Conservation (phyloP, 2,329 filamentous ascomycete species). For the Colletotrichum tamarilloi region DNA sequence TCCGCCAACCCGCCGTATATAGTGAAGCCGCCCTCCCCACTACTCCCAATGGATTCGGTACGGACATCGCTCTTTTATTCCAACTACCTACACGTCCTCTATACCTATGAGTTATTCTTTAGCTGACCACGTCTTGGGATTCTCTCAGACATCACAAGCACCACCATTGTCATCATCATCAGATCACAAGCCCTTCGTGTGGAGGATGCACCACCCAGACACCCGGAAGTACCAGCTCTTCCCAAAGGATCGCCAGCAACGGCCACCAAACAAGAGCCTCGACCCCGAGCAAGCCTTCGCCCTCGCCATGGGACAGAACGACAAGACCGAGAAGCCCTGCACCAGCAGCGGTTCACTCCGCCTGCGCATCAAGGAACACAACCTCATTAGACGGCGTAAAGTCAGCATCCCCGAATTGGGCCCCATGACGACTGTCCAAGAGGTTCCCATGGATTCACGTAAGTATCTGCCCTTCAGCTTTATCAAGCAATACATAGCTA, state of each 20-base stretch:
- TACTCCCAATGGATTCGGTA: slow-evolving; percentile 59
- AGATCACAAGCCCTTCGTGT: slow-evolving; percentile 63
- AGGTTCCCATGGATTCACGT: slow-evolving; percentile 78
- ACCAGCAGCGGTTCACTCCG: slow-evolving; percentile 55
- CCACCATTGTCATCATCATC: slow-evolving; percentile 36
- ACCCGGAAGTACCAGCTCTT: slow-evolving; percentile 71
- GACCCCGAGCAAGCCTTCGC: slow-evolving; percentile 63
- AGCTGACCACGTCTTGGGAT: slow-evolving; percentile 27
- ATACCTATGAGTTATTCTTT: slow-evolving; percentile 34
- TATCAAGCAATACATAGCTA: not conserved
- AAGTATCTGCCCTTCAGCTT: slow-evolving; percentile 47
- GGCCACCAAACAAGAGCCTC: slow-evolving; percentile 55
- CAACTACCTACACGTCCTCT: slow-evolving; percentile 16
- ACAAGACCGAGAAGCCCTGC: slow-evolving; percentile 53
- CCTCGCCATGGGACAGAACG: slow-evolving; percentile 53
- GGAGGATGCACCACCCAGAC: slow-evolving; percentile 70
- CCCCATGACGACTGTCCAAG: slow-evolving; percentile 76
- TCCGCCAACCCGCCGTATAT: slow-evolving; percentile 57
- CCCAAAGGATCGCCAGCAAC: slow-evolving; percentile 61
- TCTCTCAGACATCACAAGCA: slow-evolving; percentile 36
- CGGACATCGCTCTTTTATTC: slow-evolving; percentile 38
- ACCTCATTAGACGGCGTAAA: slow-evolving; percentile 68
- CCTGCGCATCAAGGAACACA: slow-evolving; percentile 68
- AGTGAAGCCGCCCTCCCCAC: slow-evolving; percentile 60
- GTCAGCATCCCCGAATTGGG: slow-evolving; percentile 73